A percentile compares a stretch with the other conserved stretches of the same genome.
Evolutionary conservation across 1,139 yeast genomes (phyloP).

Genomic region (Yamadazyma buinensis): DNA sequence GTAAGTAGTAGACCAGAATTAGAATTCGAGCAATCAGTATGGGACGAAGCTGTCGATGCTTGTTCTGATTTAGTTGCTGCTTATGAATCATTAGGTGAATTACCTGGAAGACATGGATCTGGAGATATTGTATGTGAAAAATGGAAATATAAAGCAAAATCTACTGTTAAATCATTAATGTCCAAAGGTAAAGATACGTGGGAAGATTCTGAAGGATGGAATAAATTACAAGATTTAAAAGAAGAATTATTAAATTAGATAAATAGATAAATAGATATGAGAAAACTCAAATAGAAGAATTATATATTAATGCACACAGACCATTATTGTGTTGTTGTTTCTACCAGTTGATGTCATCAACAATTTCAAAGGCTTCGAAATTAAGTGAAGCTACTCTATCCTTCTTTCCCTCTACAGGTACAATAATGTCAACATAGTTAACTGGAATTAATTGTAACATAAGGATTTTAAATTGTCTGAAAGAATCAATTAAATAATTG

Average conservation of each 20-base stretch:
- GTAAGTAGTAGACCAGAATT: slow-evolving; percentile 62
- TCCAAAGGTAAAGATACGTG: slow-evolving; percentile 76
- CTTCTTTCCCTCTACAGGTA: slow-evolving; percentile 5
- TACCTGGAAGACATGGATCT: slow-evolving; percentile 81
- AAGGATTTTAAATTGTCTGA: neutral
- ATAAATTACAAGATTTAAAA: slow-evolving; percentile 54
- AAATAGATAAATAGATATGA: neutral
- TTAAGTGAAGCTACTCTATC: slow-evolving; percentile 24
- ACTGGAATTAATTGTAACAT: neutral
- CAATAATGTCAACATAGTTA: slow-evolving; percentile 6
- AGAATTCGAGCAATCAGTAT: slow-evolving; percentile 55
- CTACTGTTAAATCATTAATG: slow-evolving; percentile 68
- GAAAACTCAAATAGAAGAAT: neutral
- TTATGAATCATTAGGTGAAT: slow-evolving; percentile 80
- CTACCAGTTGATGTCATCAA: slow-evolving; percentile 18
- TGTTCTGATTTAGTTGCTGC: slow-evolving; percentile 83
- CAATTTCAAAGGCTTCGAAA: slow-evolving; percentile 26
- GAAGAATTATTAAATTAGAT: slow-evolving; percentile 23
- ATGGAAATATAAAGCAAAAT: slow-evolving; percentile 83
- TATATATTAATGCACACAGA: slow-evolving; percentile 6
- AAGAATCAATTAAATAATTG: neutral
- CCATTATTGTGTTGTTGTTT: no score
- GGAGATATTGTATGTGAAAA: slow-evolving; percentile 85
- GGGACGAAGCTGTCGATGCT: slow-evolving; percentile 80
- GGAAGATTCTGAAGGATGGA: slow-evolving; percentile 83